A percentile compares a stretch with the other conserved stretches of the same genome.
These are phyloP conservation scores for Pichia sp. DNA, from an alignment of 1,139 yeast species.

Conservation along the genomic window DNA sequence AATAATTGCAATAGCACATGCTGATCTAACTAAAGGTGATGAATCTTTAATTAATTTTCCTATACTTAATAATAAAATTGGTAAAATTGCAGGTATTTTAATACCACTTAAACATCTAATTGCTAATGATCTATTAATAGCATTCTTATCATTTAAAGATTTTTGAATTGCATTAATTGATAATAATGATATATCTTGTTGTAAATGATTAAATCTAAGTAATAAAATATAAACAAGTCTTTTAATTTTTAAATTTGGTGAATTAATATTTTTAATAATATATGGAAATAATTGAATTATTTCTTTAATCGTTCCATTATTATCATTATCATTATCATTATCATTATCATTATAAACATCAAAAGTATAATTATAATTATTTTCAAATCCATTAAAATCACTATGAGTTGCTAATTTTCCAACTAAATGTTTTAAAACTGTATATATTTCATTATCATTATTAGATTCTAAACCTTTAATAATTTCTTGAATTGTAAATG, in stretches of 20 bases:
- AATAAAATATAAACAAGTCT: slow-evolving; percentile 76
- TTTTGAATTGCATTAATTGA: slow-evolving; percentile 92
- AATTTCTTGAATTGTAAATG: slow-evolving; percentile 51
- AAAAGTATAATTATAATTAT: too few relatives aligned
- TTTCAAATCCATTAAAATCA: not conserved
- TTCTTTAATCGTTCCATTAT: slow-evolving; percentile 22
- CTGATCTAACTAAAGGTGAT: slow-evolving; percentile 70
- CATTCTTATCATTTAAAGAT: slow-evolving; percentile 62
- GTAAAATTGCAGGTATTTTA: slow-evolving; percentile 69
- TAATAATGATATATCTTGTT: slow-evolving; percentile 82
- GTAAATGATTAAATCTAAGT: slow-evolving; percentile 71
- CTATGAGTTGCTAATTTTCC: slow-evolving; percentile 56
- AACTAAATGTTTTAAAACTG: slow-evolving; percentile 74
- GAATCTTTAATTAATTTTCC: slow-evolving; percentile 65
- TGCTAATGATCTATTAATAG: slow-evolving; percentile 65
- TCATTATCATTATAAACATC: not conserved
- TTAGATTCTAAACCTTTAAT: slow-evolving; percentile 57
- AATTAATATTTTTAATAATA: slow-evolving; percentile 82
- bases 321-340: not conserved
- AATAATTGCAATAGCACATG: slow-evolving; percentile 72
- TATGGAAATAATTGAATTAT: slow-evolving; percentile 63
- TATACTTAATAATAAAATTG: slow-evolving; percentile 70
- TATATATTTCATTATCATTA: slow-evolving; percentile 48
- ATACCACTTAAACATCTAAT: slow-evolving; percentile 78
- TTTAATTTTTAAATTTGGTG: slow-evolving; percentile 61